These are phyloP conservation scores for Priceomyces fermenticarens DNA, from an alignment of 805 yeast species.

Conservation along the genomic window DNA sequence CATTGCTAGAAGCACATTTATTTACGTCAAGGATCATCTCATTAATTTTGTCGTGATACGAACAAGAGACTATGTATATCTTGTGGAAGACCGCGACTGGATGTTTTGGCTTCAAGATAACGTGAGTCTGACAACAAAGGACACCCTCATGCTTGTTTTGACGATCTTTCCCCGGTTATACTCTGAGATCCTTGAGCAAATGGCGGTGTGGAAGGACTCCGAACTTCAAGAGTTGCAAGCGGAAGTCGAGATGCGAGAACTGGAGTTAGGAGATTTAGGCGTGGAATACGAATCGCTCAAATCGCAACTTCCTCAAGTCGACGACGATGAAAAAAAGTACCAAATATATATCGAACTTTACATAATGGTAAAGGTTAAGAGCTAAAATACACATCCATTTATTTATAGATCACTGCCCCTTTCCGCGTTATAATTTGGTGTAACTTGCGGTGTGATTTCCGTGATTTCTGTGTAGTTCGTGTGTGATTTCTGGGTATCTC, in stretches of 20 bases:
- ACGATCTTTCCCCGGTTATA: conserved; percentile 16
- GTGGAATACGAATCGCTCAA: no score
- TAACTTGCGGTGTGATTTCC: no score
- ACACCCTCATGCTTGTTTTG: conserved; percentile 13
- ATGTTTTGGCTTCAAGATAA: conserved; percentile 7
- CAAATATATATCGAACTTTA: no score
- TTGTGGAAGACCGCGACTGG: conserved; percentile 8
- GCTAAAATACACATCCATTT: no score
- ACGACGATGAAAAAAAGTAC: no score
- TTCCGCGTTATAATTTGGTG: no score
- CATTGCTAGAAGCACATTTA: conserved; percentile 22
- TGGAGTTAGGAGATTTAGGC: no score
- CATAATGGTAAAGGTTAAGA: no score
- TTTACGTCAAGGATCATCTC: conserved; percentile 9
- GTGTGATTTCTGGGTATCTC: no score
- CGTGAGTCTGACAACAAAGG: conserved; percentile 16
- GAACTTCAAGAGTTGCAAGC: conserved; percentile 15
- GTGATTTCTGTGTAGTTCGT: no score
- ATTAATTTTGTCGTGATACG: conserved; percentile 14
- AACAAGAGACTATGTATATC: conserved; percentile 21
- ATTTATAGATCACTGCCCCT: no score
- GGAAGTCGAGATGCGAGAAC: background rate
- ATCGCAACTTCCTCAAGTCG: no score
- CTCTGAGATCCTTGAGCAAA: conserved; percentile 8
- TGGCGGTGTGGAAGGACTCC: conserved; percentile 14